Evolutionary conservation across 75 land plant genomes (phyloP).

Genomic region (Pinus tabuliformis): DNA sequence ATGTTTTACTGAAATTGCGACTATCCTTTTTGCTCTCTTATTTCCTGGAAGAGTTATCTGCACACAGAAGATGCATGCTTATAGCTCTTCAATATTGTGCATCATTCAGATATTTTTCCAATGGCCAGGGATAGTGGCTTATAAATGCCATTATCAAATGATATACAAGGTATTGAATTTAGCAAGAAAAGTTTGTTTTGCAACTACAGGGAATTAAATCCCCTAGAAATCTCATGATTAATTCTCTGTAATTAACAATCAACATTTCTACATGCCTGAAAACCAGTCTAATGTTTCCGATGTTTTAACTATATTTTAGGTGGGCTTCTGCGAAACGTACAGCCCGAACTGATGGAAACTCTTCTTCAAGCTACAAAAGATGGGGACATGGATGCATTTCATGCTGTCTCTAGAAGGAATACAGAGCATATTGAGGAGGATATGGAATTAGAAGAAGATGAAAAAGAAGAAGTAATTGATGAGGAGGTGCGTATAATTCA

Average conservation of each 20-base stretch:
- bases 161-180: not conserved
- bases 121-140: too few relatives aligned
- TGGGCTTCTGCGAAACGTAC: conserved; percentile 60
- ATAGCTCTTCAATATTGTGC: not conserved
- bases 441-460: conserved; percentile 23
- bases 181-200: too few relatives aligned
- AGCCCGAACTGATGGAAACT: conserved; percentile 80
- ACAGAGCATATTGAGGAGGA: conserved; percentile 14
- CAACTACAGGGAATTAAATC: not conserved
- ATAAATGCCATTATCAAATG: not conserved
- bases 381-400: conserved; percentile 53
- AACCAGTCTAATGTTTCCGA: not conserved
- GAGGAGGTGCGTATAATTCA: not conserved
- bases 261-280: not conserved
- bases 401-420: conserved; percentile 17
- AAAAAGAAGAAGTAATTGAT: conserved; percentile 21
- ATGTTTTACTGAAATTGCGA: too few relatives aligned
- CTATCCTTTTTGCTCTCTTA: too few relatives aligned
- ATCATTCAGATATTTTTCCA: not conserved
- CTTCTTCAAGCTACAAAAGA: conserved; percentile 71
- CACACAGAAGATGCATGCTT: not conserved
- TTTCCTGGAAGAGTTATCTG: not conserved
- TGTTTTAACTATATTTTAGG: conserved; percentile 35
- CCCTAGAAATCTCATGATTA: not conserved
- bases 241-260: not conserved